phyloP scores from a whole-genome alignment of 1,284 basidiomycete genomes.

The Ceratobasidium sp. region DNA sequence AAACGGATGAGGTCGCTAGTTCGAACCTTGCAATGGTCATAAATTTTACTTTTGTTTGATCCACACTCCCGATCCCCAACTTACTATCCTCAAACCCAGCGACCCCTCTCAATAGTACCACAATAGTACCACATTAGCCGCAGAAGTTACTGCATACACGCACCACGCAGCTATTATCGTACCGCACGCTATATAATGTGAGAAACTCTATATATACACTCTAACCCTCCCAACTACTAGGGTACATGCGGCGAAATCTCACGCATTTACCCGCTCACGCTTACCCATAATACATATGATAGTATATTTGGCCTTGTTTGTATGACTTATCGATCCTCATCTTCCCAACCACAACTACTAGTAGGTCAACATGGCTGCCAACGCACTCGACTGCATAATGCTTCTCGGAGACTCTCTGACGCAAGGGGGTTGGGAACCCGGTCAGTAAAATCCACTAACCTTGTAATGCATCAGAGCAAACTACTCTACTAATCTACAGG shows the following conservation, averaged over 20 bases:
- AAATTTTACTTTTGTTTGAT: neutral
- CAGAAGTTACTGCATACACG: too few relatives aligned
- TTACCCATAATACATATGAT: too few relatives aligned
- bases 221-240: too few relatives aligned
- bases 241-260: too few relatives aligned
- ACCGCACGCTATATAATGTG: too few relatives aligned
- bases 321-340: neutral
- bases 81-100: too few relatives aligned
- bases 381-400: conserved; percentile 67
- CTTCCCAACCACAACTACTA: neutral
- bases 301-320: neutral
- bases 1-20: conserved; percentile 23
- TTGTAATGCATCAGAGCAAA: neutral
- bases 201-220: too few relatives aligned
- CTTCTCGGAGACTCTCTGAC: conserved; percentile 71
- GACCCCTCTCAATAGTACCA: too few relatives aligned
- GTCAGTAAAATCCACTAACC: conserved; percentile 49
- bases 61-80: too few relatives aligned
- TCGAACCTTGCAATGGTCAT: conserved; percentile 27
- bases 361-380: conserved; percentile 58
- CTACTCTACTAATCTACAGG: neutral
- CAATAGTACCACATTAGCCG: too few relatives aligned
- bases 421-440: conserved; percentile 59
- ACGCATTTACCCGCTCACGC: too few relatives aligned
- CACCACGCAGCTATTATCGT: too few relatives aligned